phyloP scores from a whole-genome alignment of 306 rosid species.

The Cicer judaicum region DNA sequence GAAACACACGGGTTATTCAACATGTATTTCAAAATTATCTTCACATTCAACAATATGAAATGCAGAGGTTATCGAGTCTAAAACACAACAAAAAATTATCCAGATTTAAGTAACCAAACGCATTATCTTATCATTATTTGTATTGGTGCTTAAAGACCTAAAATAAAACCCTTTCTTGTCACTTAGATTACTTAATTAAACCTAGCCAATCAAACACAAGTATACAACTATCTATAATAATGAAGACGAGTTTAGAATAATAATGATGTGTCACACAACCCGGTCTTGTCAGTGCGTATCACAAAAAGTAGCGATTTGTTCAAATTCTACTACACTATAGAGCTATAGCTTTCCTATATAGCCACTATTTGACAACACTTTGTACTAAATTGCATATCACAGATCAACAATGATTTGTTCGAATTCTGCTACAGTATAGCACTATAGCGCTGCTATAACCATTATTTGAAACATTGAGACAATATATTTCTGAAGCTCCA shows the following conservation, averaged over 20 bases:
- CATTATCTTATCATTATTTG: background rate
- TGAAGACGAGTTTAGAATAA: background rate
- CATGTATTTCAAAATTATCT: too few species aligned
- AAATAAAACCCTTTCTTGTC: background rate
- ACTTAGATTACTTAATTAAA: conserved; percentile 30
- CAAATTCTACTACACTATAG: background rate
- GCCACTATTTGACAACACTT: background rate
- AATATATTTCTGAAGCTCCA: too few species aligned
- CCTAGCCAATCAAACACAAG: conserved; percentile 3
- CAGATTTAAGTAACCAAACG: conserved; percentile 1
- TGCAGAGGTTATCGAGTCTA: too few species aligned
- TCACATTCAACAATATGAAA: too few species aligned
- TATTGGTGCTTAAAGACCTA: too few species aligned
- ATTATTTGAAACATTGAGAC: too few species aligned
- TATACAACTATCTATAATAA: conserved; percentile 3
- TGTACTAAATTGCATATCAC: background rate
- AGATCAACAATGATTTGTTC: too few species aligned
- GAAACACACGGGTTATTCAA: too few species aligned
- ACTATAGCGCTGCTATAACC: too few species aligned
- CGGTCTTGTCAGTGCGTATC: too few species aligned
- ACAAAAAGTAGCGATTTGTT: background rate
- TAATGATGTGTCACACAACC: too few species aligned
- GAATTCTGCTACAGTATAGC: too few species aligned
- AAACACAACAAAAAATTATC: background rate
- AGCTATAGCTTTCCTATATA: background rate